Conservation (phyloP, 768 basidiomycete species). For the Agaricus subrufescens region DNA sequence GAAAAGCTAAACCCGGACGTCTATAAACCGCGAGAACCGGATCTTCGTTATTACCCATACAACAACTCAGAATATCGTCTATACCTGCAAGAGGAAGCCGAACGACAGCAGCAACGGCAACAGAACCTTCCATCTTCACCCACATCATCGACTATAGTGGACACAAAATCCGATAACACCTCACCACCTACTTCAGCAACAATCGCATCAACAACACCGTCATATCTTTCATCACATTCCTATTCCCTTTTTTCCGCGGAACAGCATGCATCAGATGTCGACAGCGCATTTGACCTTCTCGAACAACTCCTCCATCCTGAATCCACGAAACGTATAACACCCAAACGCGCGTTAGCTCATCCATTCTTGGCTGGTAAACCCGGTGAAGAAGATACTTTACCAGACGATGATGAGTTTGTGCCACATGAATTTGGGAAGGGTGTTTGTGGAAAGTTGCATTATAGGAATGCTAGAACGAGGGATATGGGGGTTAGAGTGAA, state of each 20-base stretch:
- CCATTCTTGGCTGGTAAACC: conserved; percentile 57
- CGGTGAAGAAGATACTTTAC: conserved; percentile 21
- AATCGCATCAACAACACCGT: neutral
- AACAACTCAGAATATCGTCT: conserved; percentile 23
- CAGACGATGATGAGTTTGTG: conserved; percentile 59
- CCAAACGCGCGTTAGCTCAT: conserved; percentile 72
- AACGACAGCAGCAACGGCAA: conserved; percentile 18
- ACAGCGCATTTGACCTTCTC: conserved; percentile 70
- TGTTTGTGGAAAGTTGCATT: conserved; percentile 59
- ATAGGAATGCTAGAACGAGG: conserved; percentile 51
- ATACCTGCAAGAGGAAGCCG: conserved; percentile 10
- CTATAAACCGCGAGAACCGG: conserved; percentile 43
- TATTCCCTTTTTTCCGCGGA: conserved; percentile 13
- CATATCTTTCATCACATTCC: neutral
- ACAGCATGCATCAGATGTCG: conserved; percentile 52
- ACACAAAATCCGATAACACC: conserved; percentile 12
- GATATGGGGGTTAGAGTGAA: conserved; percentile 46
- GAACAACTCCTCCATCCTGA: conserved; percentile 73
- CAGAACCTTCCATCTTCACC: conserved; percentile 28
- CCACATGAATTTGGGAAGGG: conserved; percentile 70
- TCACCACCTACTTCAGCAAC: conserved; percentile 6
- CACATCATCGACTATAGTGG: conserved; percentile 14
- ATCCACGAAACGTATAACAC: conserved; percentile 72
- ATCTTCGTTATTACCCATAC: conserved; percentile 55
- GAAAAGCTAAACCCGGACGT: conserved; percentile 72